Evolutionary conservation across 2,329 filamentous ascomycete species (phyloP), one percentile per base, ranked within the genome.

Genomic region (Sporothrix mexicana): DNA sequence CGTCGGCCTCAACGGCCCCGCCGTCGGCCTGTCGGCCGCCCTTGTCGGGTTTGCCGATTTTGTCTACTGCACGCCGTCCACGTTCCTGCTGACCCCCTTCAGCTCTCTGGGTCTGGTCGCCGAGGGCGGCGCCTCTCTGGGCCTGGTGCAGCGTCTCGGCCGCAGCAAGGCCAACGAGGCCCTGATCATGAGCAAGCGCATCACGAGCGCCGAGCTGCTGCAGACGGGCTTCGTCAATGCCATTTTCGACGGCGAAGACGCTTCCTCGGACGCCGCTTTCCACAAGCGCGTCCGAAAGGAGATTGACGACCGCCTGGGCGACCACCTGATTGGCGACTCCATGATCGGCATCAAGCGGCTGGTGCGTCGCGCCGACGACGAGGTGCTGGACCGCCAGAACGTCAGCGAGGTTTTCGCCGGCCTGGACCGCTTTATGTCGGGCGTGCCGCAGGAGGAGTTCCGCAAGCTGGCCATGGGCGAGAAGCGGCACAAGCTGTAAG

Each of bases 81-180:
- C 94, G 43, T 99, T 94, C 83, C 85, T 98, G 36, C 89, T 98
- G 36, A 97, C 95, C 0, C 96, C 96, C 3, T 98, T 98, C 83
- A 92, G 91, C 4, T 95, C 93, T 0, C 87, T 98, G 0, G 95
- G 96, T 0, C 88, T 99, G 0, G 95, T 98, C 0, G 88, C 94
- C 71, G 96, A 98, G 83, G 96, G 95, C 55, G 93, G 92, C 64
- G 90, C 94, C 0, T 93, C 90, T 17, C 85, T 90, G 72, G 93
- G 91, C 0, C 91, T 98, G 73, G 93, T 96, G 15, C 88, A 92
- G 77, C 85, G 95, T 0, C 85, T 98, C 30, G 96, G 96, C 0
- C 87, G 94, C 69, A 85, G 88, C 73, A 93, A 93, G 80, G 95
- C 94, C 10, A 97, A 97, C 79, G 96, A 98, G 85, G 95, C 96